Conservation (phyloP, 352 stramenopile species). For the Phytophthora pisi region DNA sequence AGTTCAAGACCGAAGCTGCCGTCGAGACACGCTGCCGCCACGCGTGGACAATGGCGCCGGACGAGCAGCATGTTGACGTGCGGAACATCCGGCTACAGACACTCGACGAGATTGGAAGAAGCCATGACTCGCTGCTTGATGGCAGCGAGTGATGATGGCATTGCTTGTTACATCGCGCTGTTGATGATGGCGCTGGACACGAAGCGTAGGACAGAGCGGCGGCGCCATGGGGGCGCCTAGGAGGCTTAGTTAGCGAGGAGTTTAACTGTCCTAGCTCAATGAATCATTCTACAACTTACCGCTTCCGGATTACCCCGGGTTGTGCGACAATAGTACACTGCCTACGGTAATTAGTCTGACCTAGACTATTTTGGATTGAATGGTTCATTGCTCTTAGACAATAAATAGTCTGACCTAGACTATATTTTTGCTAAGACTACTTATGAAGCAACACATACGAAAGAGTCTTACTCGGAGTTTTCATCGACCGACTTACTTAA, state of each 20-base stretch:
- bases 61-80: conserved; percentile 1
- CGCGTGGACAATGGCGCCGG: background rate
- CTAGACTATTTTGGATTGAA: no score
- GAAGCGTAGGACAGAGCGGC: conserved; percentile 1
- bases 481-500: no score
- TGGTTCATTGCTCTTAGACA: no score
- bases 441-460: no score
- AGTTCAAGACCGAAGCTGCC: conserved; percentile 3
- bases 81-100: background rate
- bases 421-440: no score
- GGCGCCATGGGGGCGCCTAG: background rate
- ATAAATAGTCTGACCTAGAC: no score
- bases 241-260: no score
- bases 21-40: background rate
- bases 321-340: background rate
- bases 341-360: no score
- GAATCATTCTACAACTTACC: no score
- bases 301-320: no score
- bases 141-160: background rate
- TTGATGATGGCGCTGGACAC: conserved; percentile 5
- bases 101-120: background rate
- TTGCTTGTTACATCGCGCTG: background rate
- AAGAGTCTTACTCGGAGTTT: no score
- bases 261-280: no score
- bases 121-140: conserved; percentile 3